A percentile compares a stretch with the other conserved stretches of the same genome.
Conservation (phyloP, 306 rosid species). For the Sicyos edulis region DNA sequence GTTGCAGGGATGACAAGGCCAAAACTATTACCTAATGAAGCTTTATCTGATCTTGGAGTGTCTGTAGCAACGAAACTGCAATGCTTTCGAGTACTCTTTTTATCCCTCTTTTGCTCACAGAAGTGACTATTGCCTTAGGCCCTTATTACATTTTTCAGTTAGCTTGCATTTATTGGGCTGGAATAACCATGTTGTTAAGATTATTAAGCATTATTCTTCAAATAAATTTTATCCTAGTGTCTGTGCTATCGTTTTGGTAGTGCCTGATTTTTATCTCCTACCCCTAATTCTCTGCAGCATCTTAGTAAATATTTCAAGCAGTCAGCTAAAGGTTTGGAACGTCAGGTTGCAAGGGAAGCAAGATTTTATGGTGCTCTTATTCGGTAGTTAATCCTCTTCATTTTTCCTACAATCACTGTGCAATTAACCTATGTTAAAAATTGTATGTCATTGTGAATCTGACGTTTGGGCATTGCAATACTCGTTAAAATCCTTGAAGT, state of each 20-base stretch:
- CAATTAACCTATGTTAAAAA: neutral
- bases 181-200: neutral
- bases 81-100: conserved; percentile 58
- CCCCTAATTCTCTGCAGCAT: conserved; percentile 36
- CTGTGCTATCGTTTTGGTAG: neutral
- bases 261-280: neutral
- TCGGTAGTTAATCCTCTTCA: conserved; percentile 42
- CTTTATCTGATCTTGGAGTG: conserved; percentile 77
- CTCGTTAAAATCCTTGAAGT: neutral
- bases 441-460: neutral
- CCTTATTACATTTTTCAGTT: neutral
- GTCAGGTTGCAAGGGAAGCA: conserved; percentile 85
- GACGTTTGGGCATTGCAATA: neutral
- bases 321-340: conserved; percentile 86
- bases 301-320: conserved; percentile 93
- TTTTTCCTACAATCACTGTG: conserved; percentile 15
- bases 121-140: neutral
- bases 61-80: conserved; percentile 84
- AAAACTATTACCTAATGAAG: conserved; percentile 69
- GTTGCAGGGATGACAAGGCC: conserved; percentile 86
- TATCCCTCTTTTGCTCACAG: conserved; percentile 9
- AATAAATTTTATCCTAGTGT: neutral
- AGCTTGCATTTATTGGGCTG: neutral
- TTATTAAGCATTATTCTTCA: neutral
- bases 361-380: conserved; percentile 92